Percentiles rank a stretch among this genome's conserved stretches.
These are phyloP conservation scores for Nakazawaea ambrosiae DNA, from an alignment of 805 yeast genomes.

Conservation along the genomic window DNA sequence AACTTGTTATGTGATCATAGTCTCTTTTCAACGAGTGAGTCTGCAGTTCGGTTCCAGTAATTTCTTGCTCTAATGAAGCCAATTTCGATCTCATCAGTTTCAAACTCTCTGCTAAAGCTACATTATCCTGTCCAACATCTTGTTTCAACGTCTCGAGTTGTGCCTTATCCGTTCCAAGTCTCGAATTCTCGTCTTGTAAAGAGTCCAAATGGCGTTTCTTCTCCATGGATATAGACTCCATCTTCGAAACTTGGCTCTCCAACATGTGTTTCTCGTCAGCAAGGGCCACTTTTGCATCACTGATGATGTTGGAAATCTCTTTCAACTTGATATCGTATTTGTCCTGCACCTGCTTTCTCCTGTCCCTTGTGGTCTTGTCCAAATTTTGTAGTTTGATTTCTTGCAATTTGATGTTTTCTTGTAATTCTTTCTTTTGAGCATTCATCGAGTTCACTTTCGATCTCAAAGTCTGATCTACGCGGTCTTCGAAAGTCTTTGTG, in stretches of 20 bases:
- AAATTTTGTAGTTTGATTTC: slow-evolving; percentile 15
- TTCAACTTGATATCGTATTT: slow-evolving; percentile 11
- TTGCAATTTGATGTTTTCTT: background rate
- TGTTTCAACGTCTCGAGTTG: background rate
- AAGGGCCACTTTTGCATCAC: background rate
- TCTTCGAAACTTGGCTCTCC: background rate
- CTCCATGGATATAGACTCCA: background rate
- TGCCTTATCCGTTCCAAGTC: background rate
- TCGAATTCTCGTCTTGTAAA: background rate
- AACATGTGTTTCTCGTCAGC: slow-evolving; percentile 5
- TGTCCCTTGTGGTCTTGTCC: slow-evolving; percentile 18
- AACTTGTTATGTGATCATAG: background rate
- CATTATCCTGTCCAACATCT: background rate
- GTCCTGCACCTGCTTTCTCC: slow-evolving; percentile 16
- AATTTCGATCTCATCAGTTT: background rate
- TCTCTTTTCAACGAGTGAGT: background rate
- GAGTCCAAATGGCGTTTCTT: background rate
- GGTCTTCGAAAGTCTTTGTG: slow-evolving; percentile 1
- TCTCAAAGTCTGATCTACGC: slow-evolving; percentile 6
- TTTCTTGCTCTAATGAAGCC: background rate
- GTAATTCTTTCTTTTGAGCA: background rate
- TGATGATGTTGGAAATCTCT: slow-evolving; percentile 4
- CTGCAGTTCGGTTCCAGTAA: background rate
- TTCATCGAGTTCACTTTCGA: background rate
- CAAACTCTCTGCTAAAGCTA: background rate